These are phyloP conservation scores for Starmerella geochares DNA, from an alignment of 805 yeast species.

Conservation along the genomic window DNA sequence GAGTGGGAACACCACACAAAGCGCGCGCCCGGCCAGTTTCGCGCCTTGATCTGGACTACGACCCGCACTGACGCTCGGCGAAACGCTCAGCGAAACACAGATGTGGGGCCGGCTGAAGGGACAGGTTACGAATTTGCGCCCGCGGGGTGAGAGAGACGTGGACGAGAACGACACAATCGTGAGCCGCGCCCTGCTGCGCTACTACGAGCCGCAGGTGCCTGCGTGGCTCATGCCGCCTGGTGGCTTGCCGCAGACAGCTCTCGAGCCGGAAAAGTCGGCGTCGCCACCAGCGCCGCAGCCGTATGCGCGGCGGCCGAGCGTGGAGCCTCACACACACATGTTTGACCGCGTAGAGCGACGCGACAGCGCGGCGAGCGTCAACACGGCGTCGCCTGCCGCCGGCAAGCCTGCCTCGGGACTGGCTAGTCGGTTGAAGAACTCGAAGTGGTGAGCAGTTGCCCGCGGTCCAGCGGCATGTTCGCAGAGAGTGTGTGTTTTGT, in stretches of 20 bases:
- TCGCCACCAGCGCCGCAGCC: neutral
- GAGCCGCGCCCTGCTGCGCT: constrained; percentile 38
- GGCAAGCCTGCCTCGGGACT: constrained; percentile 16
- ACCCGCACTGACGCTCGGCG: too few relatives aligned
- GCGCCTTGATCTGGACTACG: too few relatives aligned
- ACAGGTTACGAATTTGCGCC: constrained; percentile 25
- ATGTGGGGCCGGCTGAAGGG: constrained; percentile 29
- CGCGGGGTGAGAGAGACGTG: constrained; percentile 35
- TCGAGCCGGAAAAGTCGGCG: neutral
- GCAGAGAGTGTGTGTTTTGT: too few relatives aligned
- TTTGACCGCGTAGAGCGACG: constrained; percentile 11
- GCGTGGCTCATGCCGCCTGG: constrained; percentile 27
- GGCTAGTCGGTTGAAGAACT: constrained; percentile 18
- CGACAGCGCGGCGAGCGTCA: neutral
- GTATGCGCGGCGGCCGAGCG: constrained; percentile 3
- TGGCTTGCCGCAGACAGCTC: neutral
- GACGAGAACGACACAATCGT: constrained; percentile 37
- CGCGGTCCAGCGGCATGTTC: too few relatives aligned
- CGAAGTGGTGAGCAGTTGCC: constrained; percentile 22
- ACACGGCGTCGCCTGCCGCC: neutral
- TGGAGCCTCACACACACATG: constrained; percentile 3
- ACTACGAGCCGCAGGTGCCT: constrained; percentile 31
- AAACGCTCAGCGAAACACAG: too few relatives aligned
- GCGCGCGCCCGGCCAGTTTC: too few relatives aligned
- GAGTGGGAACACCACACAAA: too few relatives aligned